Conservation (phyloP, 768 basidiomycete genomes). For the Pisolithus albus region DNA sequence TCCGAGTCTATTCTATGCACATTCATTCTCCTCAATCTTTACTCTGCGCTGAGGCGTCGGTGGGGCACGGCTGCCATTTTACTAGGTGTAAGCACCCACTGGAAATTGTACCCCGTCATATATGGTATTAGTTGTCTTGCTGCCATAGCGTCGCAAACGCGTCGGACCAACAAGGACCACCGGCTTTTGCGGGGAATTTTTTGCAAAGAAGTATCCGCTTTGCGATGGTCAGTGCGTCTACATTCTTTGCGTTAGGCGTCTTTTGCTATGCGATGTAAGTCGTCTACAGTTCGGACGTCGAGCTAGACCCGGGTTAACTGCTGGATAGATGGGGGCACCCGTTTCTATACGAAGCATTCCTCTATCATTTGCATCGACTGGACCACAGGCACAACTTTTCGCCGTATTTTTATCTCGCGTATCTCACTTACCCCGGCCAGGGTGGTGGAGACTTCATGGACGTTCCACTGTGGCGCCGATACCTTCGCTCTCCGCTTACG, state of each 20-base stretch:
- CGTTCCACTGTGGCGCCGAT: constrained; percentile 31
- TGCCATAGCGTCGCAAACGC: constrained; percentile 20
- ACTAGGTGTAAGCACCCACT: constrained; percentile 81
- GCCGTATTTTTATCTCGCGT: constrained; percentile 93
- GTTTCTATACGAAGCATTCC: constrained; percentile 85
- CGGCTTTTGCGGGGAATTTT: constrained; percentile 35
- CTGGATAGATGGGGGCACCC: constrained; percentile 82
- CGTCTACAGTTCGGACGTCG: constrained; percentile 11
- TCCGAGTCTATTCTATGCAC: constrained; percentile 84
- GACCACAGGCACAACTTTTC: constrained; percentile 99
- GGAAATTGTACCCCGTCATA: constrained; percentile 96
- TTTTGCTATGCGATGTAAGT: constrained; percentile 72
- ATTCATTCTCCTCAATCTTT: constrained; percentile 67
- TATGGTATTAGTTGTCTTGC: constrained; percentile 73
- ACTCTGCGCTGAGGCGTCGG: constrained; percentile 46
- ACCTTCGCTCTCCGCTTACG: constrained; percentile 66
- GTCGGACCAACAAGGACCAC: constrained; percentile 12
- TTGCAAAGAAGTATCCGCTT: constrained; percentile 57
- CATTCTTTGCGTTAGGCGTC: constrained; percentile 56
- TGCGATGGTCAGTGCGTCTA: constrained; percentile 55
- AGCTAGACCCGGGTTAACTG: not conserved
- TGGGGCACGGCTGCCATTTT: constrained; percentile 65
- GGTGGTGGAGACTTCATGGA: constrained; percentile 9
- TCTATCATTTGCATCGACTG: constrained; percentile 85
- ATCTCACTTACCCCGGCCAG: constrained; percentile 66